Evolutionary conservation across 805 yeast species (phyloP).

Genomic region (Ogataea methanolica): DNA sequence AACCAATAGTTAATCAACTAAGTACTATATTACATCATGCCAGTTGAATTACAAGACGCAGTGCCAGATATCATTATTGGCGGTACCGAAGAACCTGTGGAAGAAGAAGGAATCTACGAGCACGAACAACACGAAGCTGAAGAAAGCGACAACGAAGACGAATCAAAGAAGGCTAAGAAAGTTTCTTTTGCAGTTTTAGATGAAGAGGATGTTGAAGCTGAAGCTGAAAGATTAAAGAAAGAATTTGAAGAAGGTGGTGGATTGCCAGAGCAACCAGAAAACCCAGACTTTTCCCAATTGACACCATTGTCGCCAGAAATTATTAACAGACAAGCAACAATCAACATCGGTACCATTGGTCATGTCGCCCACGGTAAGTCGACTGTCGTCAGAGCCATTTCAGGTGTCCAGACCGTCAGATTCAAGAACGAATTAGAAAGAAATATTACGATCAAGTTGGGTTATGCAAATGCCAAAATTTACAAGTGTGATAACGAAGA

Average conservation of each 20-base stretch:
- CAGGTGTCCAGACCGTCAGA: constrained; percentile 98
- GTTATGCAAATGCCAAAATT: constrained; percentile 98
- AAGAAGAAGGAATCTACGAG: constrained; percentile 28
- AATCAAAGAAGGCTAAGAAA: constrained; percentile 50
- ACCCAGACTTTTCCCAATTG: constrained; percentile 76
- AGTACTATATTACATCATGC: constrained; percentile 36
- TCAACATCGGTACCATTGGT: constrained; percentile 98
- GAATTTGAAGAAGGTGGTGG: constrained; percentile 99
- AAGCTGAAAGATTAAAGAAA: constrained; percentile 70
- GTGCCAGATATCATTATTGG: constrained; percentile 82
- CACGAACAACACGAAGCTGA: constrained; percentile 28
- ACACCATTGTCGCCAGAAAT: constrained; percentile 93
- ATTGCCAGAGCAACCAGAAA: constrained; percentile 89
- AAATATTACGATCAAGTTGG: constrained; percentile 96
- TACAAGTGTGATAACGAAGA: constrained; percentile 83
- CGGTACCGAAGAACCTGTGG: constrained; percentile 37
- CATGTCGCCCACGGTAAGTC: constrained; percentile 99
- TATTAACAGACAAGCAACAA: constrained; percentile 97
- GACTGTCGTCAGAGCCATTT: constrained; percentile 95
- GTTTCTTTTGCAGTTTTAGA: constrained; percentile 80
- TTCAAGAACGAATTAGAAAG: constrained; percentile 99
- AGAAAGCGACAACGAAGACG: constrained; percentile 38
- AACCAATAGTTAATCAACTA: too few relatives aligned
- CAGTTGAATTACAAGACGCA: constrained; percentile 78
- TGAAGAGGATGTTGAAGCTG: constrained; percentile 49